phyloP scores from a whole-genome alignment of 805 yeast species.

The Crinitomyces ghanaensis region DNA sequence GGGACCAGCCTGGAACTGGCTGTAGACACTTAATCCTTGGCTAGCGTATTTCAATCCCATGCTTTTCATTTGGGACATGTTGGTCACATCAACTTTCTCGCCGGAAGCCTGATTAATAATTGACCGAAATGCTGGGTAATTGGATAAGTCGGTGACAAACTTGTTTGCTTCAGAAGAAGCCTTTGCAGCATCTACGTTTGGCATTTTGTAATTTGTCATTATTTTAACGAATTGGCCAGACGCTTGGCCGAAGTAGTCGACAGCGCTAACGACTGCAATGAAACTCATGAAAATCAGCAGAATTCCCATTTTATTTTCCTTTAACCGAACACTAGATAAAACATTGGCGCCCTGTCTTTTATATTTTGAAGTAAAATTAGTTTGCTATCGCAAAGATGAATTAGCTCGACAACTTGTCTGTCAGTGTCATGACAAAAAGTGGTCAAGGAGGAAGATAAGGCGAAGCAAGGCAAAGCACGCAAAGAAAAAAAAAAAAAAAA shows the following conservation, averaged over 20 bases:
- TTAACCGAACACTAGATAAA: too few relatives aligned
- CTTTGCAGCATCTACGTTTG: conserved; percentile 9
- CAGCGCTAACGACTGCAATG: too few relatives aligned
- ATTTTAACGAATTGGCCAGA: conserved; percentile 4
- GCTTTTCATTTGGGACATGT: not conserved
- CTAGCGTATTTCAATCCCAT: conserved; percentile 4
- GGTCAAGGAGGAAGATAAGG: too few relatives aligned
- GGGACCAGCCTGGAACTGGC: conserved; percentile 12
- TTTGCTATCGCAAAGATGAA: too few relatives aligned
- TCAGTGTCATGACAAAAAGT: too few relatives aligned
- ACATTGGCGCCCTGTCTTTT: too few relatives aligned
- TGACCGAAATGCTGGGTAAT: conserved; percentile 12
- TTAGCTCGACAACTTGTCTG: too few relatives aligned
- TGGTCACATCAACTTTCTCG: not conserved
- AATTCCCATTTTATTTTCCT: not conserved
- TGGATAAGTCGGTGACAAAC: conserved; percentile 11
- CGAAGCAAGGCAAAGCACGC: too few relatives aligned
- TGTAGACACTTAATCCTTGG: conserved; percentile 8
- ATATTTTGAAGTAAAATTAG: too few relatives aligned
- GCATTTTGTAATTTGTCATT: conserved; percentile 5
- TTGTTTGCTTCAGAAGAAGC: conserved; percentile 16
- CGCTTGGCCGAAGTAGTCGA: conserved; percentile 7
- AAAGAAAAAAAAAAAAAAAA: too few relatives aligned
- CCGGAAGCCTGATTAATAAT: conserved; percentile 8
- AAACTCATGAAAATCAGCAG: not conserved